phyloP scores from a whole-genome alignment of 192 early-diverging fungal genomes.

The Lobosporangium transversale region DNA sequence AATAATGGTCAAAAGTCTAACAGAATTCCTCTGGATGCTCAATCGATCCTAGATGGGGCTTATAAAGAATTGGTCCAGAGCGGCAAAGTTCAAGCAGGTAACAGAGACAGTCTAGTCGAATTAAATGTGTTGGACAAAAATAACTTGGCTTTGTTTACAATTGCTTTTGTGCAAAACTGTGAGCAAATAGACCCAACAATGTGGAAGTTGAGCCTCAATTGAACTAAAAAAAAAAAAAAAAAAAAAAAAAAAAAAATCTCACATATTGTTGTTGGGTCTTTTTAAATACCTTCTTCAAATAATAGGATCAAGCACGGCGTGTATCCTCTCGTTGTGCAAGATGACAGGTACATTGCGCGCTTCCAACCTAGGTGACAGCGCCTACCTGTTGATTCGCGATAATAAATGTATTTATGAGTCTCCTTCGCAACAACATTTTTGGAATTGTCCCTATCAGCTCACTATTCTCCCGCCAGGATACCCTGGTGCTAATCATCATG shows the following conservation, averaged over 20 bases:
- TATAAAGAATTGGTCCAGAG: constrained; percentile 58
- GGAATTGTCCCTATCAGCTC: constrained; percentile 71
- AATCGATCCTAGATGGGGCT: constrained; percentile 62
- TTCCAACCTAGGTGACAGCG: constrained; percentile 66
- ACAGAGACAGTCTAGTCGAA: background rate
- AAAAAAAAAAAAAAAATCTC: no score
- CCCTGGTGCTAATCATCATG: constrained; percentile 57
- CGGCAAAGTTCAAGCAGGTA: constrained; percentile 65
- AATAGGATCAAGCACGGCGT: constrained; percentile 65
- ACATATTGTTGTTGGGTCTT: no score
- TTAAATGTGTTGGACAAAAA: no score
- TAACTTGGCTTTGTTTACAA: no score
- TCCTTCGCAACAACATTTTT: constrained; percentile 70
- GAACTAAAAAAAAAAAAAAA: no score
- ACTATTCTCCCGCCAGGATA: constrained; percentile 65
- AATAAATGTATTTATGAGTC: constrained; percentile 64
- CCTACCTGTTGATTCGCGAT: constrained; percentile 65
- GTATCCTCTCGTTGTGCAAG: constrained; percentile 66
- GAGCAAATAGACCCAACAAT: no score
- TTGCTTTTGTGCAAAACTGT: no score
- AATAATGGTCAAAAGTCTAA: background rate
- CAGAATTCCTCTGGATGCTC: constrained; percentile 53
- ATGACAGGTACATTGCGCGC: constrained; percentile 62
- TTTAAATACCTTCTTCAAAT: no score
- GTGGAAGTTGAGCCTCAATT: no score